phyloP scores from a whole-genome alignment of 176 grass and related monocot species.

The Oropetium thomaeum region DNA sequence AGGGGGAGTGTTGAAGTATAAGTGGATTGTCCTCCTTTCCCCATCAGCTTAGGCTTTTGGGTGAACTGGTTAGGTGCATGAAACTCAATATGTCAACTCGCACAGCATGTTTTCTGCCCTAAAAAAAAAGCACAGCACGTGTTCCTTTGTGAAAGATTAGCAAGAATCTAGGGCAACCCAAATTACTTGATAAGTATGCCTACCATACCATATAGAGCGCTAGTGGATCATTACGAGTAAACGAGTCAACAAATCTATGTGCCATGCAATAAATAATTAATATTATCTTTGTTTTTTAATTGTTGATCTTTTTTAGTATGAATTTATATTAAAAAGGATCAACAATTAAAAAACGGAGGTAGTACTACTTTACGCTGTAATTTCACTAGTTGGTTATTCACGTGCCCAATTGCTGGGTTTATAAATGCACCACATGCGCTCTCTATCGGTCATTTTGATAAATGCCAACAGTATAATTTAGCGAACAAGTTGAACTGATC shows the following conservation, averaged over 20 bases:
- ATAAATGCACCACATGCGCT: neutral
- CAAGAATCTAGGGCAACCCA: conserved; percentile 27
- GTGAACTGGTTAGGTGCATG: too few relatives aligned
- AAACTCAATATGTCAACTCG: too few relatives aligned
- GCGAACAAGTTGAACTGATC: neutral
- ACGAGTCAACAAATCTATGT: neutral
- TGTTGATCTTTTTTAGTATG: too few relatives aligned
- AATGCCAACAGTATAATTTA: neutral
- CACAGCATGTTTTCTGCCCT: too few relatives aligned
- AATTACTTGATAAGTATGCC: neutral
- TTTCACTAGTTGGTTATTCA: neutral
- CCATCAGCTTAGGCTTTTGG: too few relatives aligned
- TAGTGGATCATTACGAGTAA: neutral
- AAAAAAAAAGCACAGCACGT: conserved; percentile 15
- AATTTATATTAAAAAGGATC: too few relatives aligned
- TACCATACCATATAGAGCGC: neutral
- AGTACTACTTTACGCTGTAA: too few relatives aligned
- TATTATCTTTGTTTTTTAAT: too few relatives aligned
- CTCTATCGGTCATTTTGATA: neutral
- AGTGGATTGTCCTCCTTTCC: too few relatives aligned
- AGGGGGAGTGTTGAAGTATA: too few relatives aligned
- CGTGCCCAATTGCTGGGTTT: conserved; percentile 25
- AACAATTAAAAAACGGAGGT: too few relatives aligned
- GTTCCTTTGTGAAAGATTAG: conserved; percentile 21
- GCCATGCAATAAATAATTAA: conserved; percentile 3